These are phyloP conservation scores for Malassezia equina DNA, from an alignment of 1,284 basidiomycete genomes.

Conservation along the genomic window DNA sequence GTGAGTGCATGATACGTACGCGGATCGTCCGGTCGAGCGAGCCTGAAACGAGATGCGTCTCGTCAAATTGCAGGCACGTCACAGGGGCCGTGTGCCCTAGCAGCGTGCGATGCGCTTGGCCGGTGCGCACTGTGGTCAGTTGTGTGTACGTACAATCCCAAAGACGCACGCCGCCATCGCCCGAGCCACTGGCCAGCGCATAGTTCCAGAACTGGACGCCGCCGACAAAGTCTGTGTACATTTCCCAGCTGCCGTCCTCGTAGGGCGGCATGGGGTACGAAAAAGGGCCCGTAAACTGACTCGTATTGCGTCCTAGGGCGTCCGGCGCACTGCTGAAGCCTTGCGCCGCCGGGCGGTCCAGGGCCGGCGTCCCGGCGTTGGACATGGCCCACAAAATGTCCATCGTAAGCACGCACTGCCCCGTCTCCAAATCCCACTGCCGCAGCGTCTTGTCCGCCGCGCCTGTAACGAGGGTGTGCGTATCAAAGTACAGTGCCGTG, in stretches of 20 bases:
- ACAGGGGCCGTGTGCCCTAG: slow-evolving; percentile 87
- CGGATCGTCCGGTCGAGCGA: slow-evolving; percentile 73
- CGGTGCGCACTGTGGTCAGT: slow-evolving; percentile 63
- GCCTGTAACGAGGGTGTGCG: slow-evolving; percentile 84
- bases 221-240: slow-evolving; percentile 95
- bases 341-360: background rate
- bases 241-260: slow-evolving; percentile 78
- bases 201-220: slow-evolving; percentile 98
- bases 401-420: slow-evolving; percentile 97
- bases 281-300: slow-evolving; percentile 52
- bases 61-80: slow-evolving; percentile 93
- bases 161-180: slow-evolving; percentile 93
- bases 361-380: slow-evolving; percentile 55
- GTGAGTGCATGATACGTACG: slow-evolving; percentile 1
- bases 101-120: slow-evolving; percentile 86
- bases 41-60: slow-evolving; percentile 80
- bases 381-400: slow-evolving; percentile 99
- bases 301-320: slow-evolving; percentile 20
- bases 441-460: slow-evolving; percentile 96
- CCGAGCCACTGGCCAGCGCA: slow-evolving; percentile 87
- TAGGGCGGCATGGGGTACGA: slow-evolving; percentile 67
- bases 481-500: slow-evolving; percentile 87
- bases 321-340: slow-evolving; percentile 7
- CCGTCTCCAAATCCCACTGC: slow-evolving; percentile 93
- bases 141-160: slow-evolving; percentile 59